These are phyloP conservation scores for Scleromitrula shiraiana DNA, from an alignment of 2,329 filamentous ascomycete species.

Conservation along the genomic window DNA sequence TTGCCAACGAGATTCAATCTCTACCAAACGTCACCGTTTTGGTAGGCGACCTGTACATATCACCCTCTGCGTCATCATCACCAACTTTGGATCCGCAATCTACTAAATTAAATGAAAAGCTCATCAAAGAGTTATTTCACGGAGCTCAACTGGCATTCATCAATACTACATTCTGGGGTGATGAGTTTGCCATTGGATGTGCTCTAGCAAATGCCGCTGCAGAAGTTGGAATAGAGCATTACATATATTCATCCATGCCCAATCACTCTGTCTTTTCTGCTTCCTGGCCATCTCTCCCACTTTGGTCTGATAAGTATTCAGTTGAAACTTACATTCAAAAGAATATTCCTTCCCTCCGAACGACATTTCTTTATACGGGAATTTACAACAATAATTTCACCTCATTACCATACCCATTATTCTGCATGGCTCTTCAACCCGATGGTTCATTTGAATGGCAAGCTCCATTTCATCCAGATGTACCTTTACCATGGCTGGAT, in stretches of 20 bases:
- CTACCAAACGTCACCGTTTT: conserved; percentile 68
- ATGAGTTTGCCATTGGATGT: conserved; percentile 84
- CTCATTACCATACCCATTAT: conserved; percentile 81
- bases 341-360: conserved; percentile 49
- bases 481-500: conserved; percentile 88
- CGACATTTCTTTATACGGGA: conserved; percentile 91
- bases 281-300: conserved; percentile 70
- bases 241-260: conserved; percentile 95
- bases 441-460: conserved; percentile 90
- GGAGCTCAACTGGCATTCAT: conserved; percentile 88
- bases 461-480: conserved; percentile 85
- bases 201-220: conserved; percentile 86
- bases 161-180: conserved; percentile 95
- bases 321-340: conserved; percentile 86
- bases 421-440: conserved; percentile 82
- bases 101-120: conserved; percentile 59
- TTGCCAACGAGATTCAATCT: conserved; percentile 75
- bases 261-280: conserved; percentile 70
- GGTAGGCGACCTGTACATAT: conserved; percentile 53
- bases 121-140: conserved; percentile 72
- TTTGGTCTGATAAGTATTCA: conserved; percentile 88
- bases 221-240: conserved; percentile 76
- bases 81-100: conserved; percentile 58
- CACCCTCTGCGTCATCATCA: conserved; percentile 29
- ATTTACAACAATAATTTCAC: conserved; percentile 99